Conservation (phyloP, 495 filamentous ascomycete genomes). For the Podospora anserina region DNA sequence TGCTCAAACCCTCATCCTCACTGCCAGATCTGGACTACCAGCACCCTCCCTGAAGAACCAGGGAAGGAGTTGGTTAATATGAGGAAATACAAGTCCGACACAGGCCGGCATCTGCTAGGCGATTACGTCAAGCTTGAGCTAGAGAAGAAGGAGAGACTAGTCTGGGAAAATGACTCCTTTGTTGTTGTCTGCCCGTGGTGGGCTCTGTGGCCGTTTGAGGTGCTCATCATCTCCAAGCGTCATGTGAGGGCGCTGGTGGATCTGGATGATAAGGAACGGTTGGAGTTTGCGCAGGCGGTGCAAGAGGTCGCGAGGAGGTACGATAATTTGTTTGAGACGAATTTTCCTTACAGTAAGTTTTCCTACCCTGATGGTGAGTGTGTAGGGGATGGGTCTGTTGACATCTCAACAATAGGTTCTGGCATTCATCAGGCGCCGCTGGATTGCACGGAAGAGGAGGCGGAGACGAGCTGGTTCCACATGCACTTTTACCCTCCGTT, state of each 20-base stretch:
- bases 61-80: constrained; percentile 72
- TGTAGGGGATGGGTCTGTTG: not conserved
- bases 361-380: no score
- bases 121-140: constrained; percentile 86
- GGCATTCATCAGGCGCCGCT: constrained; percentile 95
- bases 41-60: constrained; percentile 83
- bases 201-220: constrained; percentile 96
- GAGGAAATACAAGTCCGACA: constrained; percentile 66
- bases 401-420: constrained; percentile 41
- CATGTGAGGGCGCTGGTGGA: constrained; percentile 82
- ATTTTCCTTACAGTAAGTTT: constrained; percentile 80
- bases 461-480: constrained; percentile 85
- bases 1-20: constrained; percentile 99
- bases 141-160: constrained; percentile 75
- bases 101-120: constrained; percentile 72
- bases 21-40: constrained; percentile 94
- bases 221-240: constrained; percentile 79
- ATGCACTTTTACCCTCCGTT: constrained; percentile 97
- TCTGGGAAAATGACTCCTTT: constrained; percentile 81
- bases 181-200: constrained; percentile 92
- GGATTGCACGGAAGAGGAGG: constrained; percentile 76
- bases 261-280: constrained; percentile 62
- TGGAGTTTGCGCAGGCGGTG: constrained; percentile 74
- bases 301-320: constrained; percentile 85
- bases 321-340: constrained; percentile 95